Evolutionary conservation across 2,329 filamentous ascomycete species (phyloP).

Genomic region (Beauveria scarabaeidicola): DNA sequence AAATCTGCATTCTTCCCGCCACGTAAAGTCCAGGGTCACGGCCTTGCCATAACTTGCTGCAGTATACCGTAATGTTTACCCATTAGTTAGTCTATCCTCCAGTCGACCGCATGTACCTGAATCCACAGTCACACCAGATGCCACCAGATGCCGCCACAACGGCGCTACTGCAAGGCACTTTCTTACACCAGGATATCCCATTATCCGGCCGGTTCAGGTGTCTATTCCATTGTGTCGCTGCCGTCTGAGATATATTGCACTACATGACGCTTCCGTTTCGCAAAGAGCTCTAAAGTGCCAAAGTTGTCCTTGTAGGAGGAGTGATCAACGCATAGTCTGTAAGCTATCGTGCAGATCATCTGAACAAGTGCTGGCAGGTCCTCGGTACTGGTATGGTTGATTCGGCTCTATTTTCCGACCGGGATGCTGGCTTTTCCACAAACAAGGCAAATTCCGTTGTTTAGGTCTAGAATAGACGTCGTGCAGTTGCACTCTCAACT

Average conservation of each 20-base stretch:
- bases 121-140: neutral
- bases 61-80: neutral
- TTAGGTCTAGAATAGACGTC: neutral
- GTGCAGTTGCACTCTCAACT: neutral
- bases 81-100: neutral
- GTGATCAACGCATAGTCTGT: neutral
- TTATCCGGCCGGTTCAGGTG: neutral
- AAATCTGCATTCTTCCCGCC: no score
- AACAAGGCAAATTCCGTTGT: neutral
- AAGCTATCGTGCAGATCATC: neutral
- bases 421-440: neutral
- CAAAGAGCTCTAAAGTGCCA: neutral
- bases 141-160: neutral
- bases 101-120: neutral
- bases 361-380: neutral
- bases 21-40: no score
- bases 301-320: neutral
- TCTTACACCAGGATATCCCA: neutral
- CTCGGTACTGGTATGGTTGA: neutral
- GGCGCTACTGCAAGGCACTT: neutral
- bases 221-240: neutral
- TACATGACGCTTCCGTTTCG: neutral
- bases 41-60: no score
- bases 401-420: neutral
- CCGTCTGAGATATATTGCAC: neutral